A percentile compares a stretch with the other conserved stretches of the same genome.
Conservation (phyloP, 2,329 filamentous ascomycete species). For the Beauveria varroae region DNA sequence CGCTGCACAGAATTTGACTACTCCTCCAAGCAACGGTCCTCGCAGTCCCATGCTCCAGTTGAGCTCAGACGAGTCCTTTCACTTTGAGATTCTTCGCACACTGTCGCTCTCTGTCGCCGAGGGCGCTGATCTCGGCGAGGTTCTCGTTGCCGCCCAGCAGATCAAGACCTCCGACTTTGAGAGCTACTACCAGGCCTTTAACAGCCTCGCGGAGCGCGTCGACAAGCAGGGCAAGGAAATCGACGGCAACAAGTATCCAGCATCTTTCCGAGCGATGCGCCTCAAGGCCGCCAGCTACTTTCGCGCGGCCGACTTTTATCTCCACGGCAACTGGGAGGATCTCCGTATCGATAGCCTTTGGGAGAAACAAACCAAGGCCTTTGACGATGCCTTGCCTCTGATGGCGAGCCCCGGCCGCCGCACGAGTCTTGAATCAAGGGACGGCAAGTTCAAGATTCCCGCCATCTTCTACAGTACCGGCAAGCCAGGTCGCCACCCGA, state of each 20-base stretch:
- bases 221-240: constrained; percentile 17
- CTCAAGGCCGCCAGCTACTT: constrained; percentile 36
- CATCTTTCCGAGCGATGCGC: constrained; percentile 19
- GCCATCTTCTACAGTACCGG: constrained; percentile 27
- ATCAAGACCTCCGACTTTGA: constrained; percentile 19
- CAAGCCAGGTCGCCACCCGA: constrained; percentile 22
- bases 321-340: constrained; percentile 32
- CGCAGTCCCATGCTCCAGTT: constrained; percentile 16
- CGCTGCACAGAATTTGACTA: constrained; percentile 3
- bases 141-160: constrained; percentile 23
- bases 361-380: constrained; percentile 27
- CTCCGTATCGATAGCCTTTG: constrained; percentile 32
- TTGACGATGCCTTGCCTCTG: constrained; percentile 29
- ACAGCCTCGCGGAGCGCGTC: constrained; percentile 17
- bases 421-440: constrained; percentile 22
- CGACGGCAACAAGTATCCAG: constrained; percentile 15
- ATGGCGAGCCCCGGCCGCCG: constrained; percentile 29
- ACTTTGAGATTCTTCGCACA: constrained; percentile 20
- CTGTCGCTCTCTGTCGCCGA: constrained; percentile 15
- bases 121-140: constrained; percentile 25
- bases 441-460: constrained; percentile 25
- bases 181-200: constrained; percentile 18
- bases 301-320: constrained; percentile 33
- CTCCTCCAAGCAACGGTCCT: not conserved
- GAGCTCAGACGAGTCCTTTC: constrained; percentile 17